Percentiles rank a stretch among this genome's conserved stretches.
Conservation (phyloP, 2,329 filamentous ascomycete genomes). For the Claviceps monticola region DNA sequence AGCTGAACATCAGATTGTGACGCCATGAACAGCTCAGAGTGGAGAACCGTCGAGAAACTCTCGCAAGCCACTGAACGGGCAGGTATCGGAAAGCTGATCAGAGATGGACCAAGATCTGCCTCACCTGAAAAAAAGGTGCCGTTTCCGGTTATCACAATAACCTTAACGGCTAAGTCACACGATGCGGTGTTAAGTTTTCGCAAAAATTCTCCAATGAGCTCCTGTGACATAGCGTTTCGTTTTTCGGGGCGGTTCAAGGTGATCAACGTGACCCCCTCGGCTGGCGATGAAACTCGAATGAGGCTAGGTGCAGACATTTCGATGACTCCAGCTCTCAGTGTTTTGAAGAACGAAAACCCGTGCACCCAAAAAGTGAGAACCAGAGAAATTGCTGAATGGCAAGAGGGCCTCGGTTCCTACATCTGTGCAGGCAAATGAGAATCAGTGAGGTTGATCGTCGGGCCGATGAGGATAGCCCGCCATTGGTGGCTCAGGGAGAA, state of each 20-base stretch:
- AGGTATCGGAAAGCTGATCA: not conserved
- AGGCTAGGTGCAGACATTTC: constrained; percentile 9
- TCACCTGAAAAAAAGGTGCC: constrained; percentile 13
- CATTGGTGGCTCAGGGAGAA: not conserved
- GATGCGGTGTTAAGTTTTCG: constrained; percentile 12
- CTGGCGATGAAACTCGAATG: constrained; percentile 10
- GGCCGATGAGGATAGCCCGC: not conserved
- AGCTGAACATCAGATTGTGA: not conserved
- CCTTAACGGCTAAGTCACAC: constrained; percentile 15
- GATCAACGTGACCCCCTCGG: constrained; percentile 29
- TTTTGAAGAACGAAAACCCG: not conserved
- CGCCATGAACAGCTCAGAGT: constrained; percentile 1
- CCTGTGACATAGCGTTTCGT: constrained; percentile 42
- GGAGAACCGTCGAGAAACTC: not conserved
- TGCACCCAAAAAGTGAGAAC: not conserved
- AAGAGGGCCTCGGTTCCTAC: too few relatives aligned
- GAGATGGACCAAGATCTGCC: constrained; percentile 1
- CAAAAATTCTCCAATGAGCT: constrained; percentile 33
- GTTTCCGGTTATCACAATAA: constrained; percentile 24
- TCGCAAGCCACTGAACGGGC: not conserved
- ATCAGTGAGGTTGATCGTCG: not conserved
- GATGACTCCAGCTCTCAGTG: not conserved
- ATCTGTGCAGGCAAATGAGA: not conserved
- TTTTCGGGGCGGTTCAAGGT: constrained; percentile 41
- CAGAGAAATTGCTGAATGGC: not conserved